These are phyloP conservation scores for Periconia sp. DNA, from an alignment of 2,329 filamentous ascomycete species.

Conservation along the genomic window DNA sequence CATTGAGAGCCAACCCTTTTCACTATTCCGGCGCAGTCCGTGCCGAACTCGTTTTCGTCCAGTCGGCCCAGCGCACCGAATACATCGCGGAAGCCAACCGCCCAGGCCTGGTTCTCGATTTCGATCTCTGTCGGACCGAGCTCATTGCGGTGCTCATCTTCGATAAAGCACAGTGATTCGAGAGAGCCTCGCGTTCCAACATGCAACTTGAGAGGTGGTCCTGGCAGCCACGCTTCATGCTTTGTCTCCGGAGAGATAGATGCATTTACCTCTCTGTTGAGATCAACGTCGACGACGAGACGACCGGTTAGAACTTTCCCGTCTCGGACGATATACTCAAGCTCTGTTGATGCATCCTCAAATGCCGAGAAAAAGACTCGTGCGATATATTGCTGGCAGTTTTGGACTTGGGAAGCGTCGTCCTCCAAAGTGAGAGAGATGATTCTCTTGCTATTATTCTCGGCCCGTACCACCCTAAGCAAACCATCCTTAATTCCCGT, in stretches of 20 bases:
- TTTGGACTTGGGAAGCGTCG: neutral
- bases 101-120: slow-evolving; percentile 8
- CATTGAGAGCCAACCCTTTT: slow-evolving; percentile 7
- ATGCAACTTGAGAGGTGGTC: slow-evolving; percentile 17
- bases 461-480: slow-evolving; percentile 10
- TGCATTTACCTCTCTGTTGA: slow-evolving; percentile 2
- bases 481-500: slow-evolving; percentile 10
- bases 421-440: slow-evolving; percentile 10
- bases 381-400: too few species aligned
- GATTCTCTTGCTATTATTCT: slow-evolving; percentile 6
- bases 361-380: slow-evolving; percentile 7
- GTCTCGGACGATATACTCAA: slow-evolving; percentile 13
- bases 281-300: slow-evolving; percentile 2
- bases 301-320: slow-evolving; percentile 9
- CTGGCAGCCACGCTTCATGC: slow-evolving; percentile 3
- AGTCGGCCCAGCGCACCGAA: slow-evolving; percentile 17
- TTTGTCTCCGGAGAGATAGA: neutral
- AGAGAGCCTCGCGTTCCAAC: slow-evolving; percentile 3
- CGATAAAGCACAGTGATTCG: neutral
- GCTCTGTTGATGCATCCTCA: neutral
- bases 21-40: slow-evolving; percentile 15
- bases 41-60: slow-evolving; percentile 11
- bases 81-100: slow-evolving; percentile 16
- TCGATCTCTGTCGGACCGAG: slow-evolving; percentile 6
- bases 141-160: neutral